Percentiles rank a stretch among this genome's conserved stretches.
These are phyloP conservation scores for Microdochium trichocladiopsis DNA, from an alignment of 2,329 filamentous ascomycete species.

Conservation along the genomic window DNA sequence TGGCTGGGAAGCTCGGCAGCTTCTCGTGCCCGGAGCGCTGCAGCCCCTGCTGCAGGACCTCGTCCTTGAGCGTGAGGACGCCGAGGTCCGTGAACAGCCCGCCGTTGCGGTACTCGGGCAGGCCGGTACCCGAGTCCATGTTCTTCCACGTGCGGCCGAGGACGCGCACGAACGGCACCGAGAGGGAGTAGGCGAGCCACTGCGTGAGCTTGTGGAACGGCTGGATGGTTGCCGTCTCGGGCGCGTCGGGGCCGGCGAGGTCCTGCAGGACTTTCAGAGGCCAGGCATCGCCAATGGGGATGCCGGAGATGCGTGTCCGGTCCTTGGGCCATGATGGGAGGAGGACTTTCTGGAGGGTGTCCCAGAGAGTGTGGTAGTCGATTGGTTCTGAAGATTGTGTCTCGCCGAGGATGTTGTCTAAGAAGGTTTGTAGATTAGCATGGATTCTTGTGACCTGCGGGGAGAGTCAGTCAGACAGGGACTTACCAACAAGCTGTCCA, in stretches of 20 bases:
- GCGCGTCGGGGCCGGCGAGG: constrained; percentile 22
- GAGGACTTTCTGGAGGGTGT: constrained; percentile 31
- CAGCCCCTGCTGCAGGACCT: constrained; percentile 64
- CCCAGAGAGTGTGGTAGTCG: constrained; percentile 33
- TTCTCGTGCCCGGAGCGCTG: constrained; percentile 65
- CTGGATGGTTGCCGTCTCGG: constrained; percentile 69
- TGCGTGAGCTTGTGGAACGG: constrained; percentile 94
- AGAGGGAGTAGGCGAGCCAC: constrained; percentile 90
- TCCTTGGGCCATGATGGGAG: constrained; percentile 42
- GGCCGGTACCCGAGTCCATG: constrained; percentile 73
- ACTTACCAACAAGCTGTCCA: constrained; percentile 37
- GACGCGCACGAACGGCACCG: constrained; percentile 81
- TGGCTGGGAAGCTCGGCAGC: constrained; percentile 64
- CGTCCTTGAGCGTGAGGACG: constrained; percentile 66
- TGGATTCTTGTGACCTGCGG: not conserved
- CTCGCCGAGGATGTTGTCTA: constrained; percentile 31
- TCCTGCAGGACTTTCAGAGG: constrained; percentile 23
- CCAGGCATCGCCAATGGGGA: constrained; percentile 43
- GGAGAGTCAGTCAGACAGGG: not conserved
- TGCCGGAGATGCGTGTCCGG: constrained; percentile 39
- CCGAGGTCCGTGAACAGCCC: constrained; percentile 82
- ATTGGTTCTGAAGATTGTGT: constrained; percentile 17
- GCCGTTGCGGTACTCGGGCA: constrained; percentile 90
- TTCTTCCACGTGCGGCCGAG: constrained; percentile 77
- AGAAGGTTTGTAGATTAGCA: not conserved